These are phyloP conservation scores for Pythium utonaiense DNA, from an alignment of 352 stramenopile genomes.

Conservation along the genomic window DNA sequence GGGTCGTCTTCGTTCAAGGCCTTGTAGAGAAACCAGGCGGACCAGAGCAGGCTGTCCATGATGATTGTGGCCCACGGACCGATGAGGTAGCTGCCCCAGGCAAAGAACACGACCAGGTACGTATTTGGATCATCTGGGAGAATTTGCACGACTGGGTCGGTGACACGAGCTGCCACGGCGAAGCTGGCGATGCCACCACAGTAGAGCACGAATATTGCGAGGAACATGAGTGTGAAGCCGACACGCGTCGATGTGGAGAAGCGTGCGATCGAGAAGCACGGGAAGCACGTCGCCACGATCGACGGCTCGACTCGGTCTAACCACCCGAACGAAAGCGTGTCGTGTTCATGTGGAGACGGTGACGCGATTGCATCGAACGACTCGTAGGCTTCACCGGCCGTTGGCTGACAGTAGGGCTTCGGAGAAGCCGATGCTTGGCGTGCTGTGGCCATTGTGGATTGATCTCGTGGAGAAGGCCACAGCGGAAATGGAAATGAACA, in stretches of 20 bases:
- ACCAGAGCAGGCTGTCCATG: neutral
- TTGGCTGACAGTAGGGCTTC: no score
- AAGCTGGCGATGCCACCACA: neutral
- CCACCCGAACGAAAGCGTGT: neutral
- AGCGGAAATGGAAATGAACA: no score
- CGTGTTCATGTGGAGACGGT: neutral
- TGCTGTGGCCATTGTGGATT: no score
- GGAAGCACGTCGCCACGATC: conserved; percentile 26
- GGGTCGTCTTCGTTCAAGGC: neutral
- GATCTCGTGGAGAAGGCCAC: no score
- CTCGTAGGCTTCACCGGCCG: neutral
- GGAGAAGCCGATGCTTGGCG: no score
- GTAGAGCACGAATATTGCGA: conserved; percentile 13
- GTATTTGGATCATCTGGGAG: neutral
- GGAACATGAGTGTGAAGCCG: conserved; percentile 20
- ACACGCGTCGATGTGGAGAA: conserved; percentile 17
- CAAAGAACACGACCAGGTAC: neutral
- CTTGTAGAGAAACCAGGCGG: neutral
- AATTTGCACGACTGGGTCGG: neutral
- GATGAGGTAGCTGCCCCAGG: neutral
- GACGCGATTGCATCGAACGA: neutral
- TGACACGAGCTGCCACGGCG: neutral
- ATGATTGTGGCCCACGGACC: neutral
- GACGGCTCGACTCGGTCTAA: conserved; percentile 6
- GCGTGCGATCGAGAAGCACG: conserved; percentile 29